Base-by-base conservation (phyloP, 2,329 filamentous ascomycete species). In the Apiospora sp. region DNA sequence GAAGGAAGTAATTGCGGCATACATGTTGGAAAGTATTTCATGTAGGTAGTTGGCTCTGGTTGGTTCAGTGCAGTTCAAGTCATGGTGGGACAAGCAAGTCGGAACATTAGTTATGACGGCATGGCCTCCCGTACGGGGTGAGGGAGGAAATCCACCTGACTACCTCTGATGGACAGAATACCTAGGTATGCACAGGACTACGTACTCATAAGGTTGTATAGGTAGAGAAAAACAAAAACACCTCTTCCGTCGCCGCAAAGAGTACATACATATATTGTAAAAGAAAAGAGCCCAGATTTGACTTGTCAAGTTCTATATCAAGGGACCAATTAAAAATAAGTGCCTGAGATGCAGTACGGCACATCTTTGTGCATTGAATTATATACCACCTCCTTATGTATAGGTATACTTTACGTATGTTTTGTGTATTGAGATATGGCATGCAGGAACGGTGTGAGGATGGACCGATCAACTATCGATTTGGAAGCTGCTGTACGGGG, bases 41-140 rank as follows among this genome's bases (percentile, higher is more conserved):
- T 54, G 27, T 19, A 34, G 51, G 1, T 14, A 19, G 27, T 58
- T 34, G 51, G 14, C 16, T 58, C 27, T 58, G 51, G 27, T 58
- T 58, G 51, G 51, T 34, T 27, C 51, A 58, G 27, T 58, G 16
- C 27, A 19, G 51, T 58, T 58, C 51, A 58, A 58, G 51, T 58
- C 27, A 34, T 58, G 51, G 51, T 58, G 16, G 27, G 19, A 58
- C 51, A 34, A 34, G 34, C 51, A 58, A 58, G 8, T 58, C 51
- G 51, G 51, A 58, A 58, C 27, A 58, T 58, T 58, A 34, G 51
- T 34, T 34, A 58, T 58, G 51, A 58, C 51, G 51, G 51, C 51
- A 58, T 58, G 27, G 51, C 24, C 27, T 54, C 49, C 27, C 30
- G 49, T 14, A 30, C 49, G 49, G 24, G 49, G 49, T 24, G 24